Conservation (phyloP, 1,139 yeast genomes). For the Scheffersomyces illinoinensis region DNA sequence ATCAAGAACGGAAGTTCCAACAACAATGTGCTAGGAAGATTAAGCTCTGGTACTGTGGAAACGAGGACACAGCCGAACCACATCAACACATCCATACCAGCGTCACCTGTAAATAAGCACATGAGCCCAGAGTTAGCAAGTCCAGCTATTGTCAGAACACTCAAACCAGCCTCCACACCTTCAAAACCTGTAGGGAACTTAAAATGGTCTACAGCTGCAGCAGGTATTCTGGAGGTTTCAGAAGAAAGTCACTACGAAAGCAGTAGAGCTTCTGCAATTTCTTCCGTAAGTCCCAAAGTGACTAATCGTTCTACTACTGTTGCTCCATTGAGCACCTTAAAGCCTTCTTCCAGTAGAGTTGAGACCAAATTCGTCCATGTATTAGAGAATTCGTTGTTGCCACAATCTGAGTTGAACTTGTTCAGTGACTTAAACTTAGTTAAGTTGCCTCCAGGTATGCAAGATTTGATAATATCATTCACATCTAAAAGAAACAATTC, state of each 20-base stretch:
- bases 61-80: neutral
- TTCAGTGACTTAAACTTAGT: conserved; percentile 46
- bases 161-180: conserved; percentile 71
- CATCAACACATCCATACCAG: conserved; percentile 5
- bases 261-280: conserved; percentile 2
- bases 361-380: conserved; percentile 24
- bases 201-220: conserved; percentile 73
- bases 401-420: conserved; percentile 33
- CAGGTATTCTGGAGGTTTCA: conserved; percentile 21
- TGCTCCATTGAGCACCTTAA: neutral
- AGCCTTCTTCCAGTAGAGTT: conserved; percentile 6
- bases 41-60: neutral
- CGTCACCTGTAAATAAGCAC: conserved; percentile 12
- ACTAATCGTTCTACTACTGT: neutral
- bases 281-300: neutral
- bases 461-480: conserved; percentile 58
- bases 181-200: conserved; percentile 63
- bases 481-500: conserved; percentile 40
- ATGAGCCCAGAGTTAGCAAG: conserved; percentile 15
- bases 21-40: neutral
- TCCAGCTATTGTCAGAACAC: conserved; percentile 38
- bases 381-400: conserved; percentile 31
- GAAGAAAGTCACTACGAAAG: neutral
- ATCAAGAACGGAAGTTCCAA: neutral
- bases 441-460: conserved; percentile 70